A percentile compares a stretch with the other conserved stretches of the same genome.
Conservation (phyloP, 2,329 filamentous ascomycete genomes). For the Amylocarpus encephaloides region DNA sequence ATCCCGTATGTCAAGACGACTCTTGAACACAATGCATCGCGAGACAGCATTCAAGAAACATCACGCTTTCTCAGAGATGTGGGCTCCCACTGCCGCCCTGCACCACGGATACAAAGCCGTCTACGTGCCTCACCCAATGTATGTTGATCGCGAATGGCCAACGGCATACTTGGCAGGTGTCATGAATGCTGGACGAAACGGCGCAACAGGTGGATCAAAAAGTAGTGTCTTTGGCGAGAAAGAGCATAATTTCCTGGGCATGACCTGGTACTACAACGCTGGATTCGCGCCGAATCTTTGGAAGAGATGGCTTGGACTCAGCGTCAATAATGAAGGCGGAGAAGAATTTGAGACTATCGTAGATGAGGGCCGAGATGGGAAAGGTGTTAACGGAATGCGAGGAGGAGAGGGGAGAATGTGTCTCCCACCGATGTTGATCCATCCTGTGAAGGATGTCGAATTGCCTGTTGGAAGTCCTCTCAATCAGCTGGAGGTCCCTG, state of each 20-base stretch:
- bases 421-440: slow-evolving; percentile 79
- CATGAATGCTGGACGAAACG: slow-evolving; percentile 74
- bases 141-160: slow-evolving; percentile 82
- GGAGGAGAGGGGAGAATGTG: slow-evolving; percentile 83
- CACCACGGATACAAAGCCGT: slow-evolving; percentile 93
- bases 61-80: slow-evolving; percentile 95
- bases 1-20: slow-evolving; percentile 70
- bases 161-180: slow-evolving; percentile 67
- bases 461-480: slow-evolving; percentile 32
- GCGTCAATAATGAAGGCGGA: slow-evolving; percentile 71
- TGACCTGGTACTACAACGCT: slow-evolving; percentile 89
- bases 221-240: slow-evolving; percentile 73
- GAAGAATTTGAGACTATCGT: slow-evolving; percentile 64
- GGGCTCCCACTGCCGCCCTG: slow-evolving; percentile 78
- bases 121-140: slow-evolving; percentile 83
- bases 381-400: slow-evolving; percentile 42
- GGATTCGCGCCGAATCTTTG: slow-evolving; percentile 78
- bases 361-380: slow-evolving; percentile 37
- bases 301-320: slow-evolving; percentile 77
- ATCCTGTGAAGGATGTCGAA: slow-evolving; percentile 77
- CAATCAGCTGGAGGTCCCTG: slow-evolving; percentile 20
- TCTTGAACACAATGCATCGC: slow-evolving; percentile 82
- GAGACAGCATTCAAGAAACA: slow-evolving; percentile 81
- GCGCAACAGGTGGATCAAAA: slow-evolving; percentile 65
- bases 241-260: slow-evolving; percentile 81